phyloP scores from a whole-genome alignment of 495 filamentous ascomycete species.

The Penicillium malachiteum region DNA sequence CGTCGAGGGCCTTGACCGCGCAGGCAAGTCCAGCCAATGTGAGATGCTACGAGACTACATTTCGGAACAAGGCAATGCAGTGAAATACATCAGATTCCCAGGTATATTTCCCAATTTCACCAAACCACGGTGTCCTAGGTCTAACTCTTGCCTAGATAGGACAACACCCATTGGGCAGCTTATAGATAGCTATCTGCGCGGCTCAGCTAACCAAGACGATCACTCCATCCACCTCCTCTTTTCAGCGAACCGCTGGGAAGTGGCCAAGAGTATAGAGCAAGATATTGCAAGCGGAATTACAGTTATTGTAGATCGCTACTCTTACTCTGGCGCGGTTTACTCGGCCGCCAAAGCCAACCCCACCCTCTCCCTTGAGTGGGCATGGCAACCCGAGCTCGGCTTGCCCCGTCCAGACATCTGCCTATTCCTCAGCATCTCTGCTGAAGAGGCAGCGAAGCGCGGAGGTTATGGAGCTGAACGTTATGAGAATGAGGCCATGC shows the following conservation, averaged over 20 bases:
- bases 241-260: conserved; percentile 94
- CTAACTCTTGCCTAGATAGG: conserved; percentile 59
- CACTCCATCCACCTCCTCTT: conserved; percentile 94
- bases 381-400: conserved; percentile 78
- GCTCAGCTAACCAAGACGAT: conserved; percentile 74
- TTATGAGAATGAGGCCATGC: conserved; percentile 85
- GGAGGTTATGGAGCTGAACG: conserved; percentile 86
- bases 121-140: neutral
- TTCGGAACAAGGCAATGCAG: conserved; percentile 57
- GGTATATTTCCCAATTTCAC: conserved; percentile 49
- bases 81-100: conserved; percentile 82
- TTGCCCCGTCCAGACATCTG: conserved; percentile 86
- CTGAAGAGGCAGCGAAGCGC: conserved; percentile 67
- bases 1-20: conserved; percentile 90
- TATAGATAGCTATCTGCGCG: conserved; percentile 83
- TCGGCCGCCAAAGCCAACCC: conserved; percentile 86
- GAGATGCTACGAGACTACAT: conserved; percentile 65
- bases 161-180: conserved; percentile 85
- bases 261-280: conserved; percentile 61
- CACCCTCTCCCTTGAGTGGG: conserved; percentile 70
- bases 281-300: conserved; percentile 65
- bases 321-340: conserved; percentile 90
- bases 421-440: conserved; percentile 78
- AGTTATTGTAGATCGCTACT: conserved; percentile 88
- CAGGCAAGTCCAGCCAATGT: conserved; percentile 95